Percentiles rank a stretch among this genome's conserved stretches.
Evolutionary conservation across 1,284 basidiomycete genomes (phyloP).

Genomic region (Ceratobasidium sp.): DNA sequence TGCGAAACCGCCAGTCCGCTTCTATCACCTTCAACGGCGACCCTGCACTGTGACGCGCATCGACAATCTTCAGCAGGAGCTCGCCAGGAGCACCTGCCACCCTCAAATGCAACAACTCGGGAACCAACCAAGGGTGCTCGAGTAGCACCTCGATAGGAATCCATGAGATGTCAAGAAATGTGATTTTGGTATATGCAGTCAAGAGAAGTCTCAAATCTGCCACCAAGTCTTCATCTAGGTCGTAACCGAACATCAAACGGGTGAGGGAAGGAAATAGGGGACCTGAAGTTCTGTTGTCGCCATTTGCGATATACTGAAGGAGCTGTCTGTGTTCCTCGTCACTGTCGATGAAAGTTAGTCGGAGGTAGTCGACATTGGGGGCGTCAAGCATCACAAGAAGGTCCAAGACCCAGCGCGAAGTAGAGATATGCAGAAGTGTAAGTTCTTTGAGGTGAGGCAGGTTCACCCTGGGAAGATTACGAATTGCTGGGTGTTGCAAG

Average conservation of each 20-base stretch:
- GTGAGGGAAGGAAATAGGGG: not conserved
- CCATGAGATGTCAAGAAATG: not conserved
- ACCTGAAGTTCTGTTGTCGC: not conserved
- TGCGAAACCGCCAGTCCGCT: not conserved
- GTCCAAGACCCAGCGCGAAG: not conserved
- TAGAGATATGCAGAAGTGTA: not conserved
- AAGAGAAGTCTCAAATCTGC: not conserved
- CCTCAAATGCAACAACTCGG: not conserved
- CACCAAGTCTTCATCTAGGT: not conserved
- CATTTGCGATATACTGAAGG: too few species aligned
- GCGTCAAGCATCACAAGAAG: not conserved
- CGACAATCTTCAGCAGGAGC: not conserved
- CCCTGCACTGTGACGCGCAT: not conserved
- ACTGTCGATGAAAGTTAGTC: not conserved
- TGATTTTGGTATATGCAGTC: not conserved
- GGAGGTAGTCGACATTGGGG: not conserved
- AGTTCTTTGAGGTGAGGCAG: not conserved
- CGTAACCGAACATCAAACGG: not conserved
- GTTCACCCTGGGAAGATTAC: not conserved
- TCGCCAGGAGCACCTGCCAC: not conserved
- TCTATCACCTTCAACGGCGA: not conserved
- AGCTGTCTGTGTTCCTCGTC: not conserved
- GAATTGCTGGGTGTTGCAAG: not conserved
- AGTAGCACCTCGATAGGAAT: conserved; percentile 3
- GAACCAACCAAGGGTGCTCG: not conserved